phyloP scores from a whole-genome alignment of 2,329 filamentous ascomycete genomes.

The Pestalotiopsis fici region DNA sequence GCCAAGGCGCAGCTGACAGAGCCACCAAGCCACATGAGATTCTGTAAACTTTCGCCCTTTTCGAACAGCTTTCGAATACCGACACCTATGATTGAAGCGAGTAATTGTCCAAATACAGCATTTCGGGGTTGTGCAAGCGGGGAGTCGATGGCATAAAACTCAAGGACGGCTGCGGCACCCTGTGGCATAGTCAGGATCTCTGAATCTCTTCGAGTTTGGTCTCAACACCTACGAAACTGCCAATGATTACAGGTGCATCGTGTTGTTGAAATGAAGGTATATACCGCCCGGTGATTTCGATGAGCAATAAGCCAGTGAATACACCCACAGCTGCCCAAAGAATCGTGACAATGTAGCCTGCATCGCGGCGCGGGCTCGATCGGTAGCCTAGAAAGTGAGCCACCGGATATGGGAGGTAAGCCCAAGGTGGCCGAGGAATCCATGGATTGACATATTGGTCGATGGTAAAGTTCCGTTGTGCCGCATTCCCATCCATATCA shows the following conservation, averaged over 20 bases:
- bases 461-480: constrained; percentile 66
- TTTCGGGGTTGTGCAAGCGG: constrained; percentile 75
- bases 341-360: constrained; percentile 61
- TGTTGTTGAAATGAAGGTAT: constrained; percentile 54
- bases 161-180: constrained; percentile 76
- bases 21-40: constrained; percentile 64
- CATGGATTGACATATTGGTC: constrained; percentile 75
- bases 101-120: constrained; percentile 65
- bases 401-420: constrained; percentile 63
- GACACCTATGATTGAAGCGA: constrained; percentile 63
- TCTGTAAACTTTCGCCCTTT: constrained; percentile 44
- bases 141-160: constrained; percentile 72
- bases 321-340: constrained; percentile 68
- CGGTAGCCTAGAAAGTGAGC: constrained; percentile 71
- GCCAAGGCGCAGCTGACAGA: constrained; percentile 65
- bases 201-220: background rate
- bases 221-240: constrained; percentile 63
- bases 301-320: constrained; percentile 60
- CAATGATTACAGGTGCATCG: constrained; percentile 63
- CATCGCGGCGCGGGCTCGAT: constrained; percentile 28
- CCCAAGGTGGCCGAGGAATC: constrained; percentile 66
- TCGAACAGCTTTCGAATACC: constrained; percentile 66
- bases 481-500: constrained; percentile 1
- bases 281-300: constrained; percentile 57
- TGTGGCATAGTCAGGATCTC: constrained; percentile 28